Conservation (phyloP, 2,329 filamentous ascomycete genomes). For the Fusarium acutatum region DNA sequence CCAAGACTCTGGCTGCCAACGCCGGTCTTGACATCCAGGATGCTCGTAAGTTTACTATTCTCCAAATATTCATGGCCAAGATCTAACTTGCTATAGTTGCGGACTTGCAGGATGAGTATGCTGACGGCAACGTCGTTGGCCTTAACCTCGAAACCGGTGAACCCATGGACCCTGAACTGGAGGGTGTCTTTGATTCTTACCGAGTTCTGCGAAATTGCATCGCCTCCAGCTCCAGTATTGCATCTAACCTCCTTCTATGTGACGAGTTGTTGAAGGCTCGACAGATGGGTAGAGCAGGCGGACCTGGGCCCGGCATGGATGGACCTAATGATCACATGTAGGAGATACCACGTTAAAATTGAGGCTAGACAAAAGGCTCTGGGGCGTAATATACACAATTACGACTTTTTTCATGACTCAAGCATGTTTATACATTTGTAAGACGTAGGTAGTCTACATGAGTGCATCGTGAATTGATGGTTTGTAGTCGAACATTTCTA, state of each 20-base stretch:
- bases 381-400: constrained; percentile 39
- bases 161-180: constrained; percentile 93
- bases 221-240: constrained; percentile 93
- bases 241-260: constrained; percentile 92
- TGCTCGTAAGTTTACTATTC: constrained; percentile 71
- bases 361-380: constrained; percentile 50
- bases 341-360: constrained; percentile 47
- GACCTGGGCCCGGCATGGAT: constrained; percentile 72
- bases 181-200: constrained; percentile 96
- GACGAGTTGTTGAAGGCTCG: constrained; percentile 97
- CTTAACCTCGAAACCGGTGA: constrained; percentile 87
- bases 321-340: constrained; percentile 64
- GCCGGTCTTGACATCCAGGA: constrained; percentile 97
- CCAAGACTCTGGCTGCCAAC: constrained; percentile 96
- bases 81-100: constrained; percentile 67
- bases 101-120: constrained; percentile 83
- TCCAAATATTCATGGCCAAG: not conserved
- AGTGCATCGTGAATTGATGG: not conserved
- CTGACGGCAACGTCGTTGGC: constrained; percentile 85
- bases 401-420: constrained; percentile 14
- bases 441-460: not conserved
- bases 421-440: not conserved
- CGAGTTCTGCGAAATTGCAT: constrained; percentile 92
- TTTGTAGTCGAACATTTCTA: constrained; percentile 6
- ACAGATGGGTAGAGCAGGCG: constrained; percentile 81